Evolutionary conservation across 164 flowering plant genomes (phyloP), one percentile per base, ranked within the genome.

Genomic region (Vitis labrusca): DNA sequence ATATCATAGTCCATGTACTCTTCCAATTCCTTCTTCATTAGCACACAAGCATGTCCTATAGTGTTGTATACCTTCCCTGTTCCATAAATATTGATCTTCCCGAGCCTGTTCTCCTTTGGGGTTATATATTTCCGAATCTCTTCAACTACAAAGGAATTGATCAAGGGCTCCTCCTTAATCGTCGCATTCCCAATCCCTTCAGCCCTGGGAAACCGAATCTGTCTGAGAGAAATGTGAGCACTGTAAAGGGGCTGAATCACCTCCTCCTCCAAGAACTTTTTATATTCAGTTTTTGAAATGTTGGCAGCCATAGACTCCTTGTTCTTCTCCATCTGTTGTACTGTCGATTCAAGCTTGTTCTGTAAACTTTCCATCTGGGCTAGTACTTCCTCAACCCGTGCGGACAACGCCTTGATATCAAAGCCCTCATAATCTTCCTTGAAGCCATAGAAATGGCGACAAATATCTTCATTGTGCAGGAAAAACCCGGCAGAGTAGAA

Each of bases 1-100:
- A 95, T 83, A 48, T 93, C 98, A 70, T 95, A 93, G 55, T 88
- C 87, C 98, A 95, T 93, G 78, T 90, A 95, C 72, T 86, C 88
- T 71, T 95, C 92, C 68, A 92, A 52, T 17, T 95, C 96, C 61
- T 86, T 86, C 84, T 84, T 90, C 89, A 84, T 78, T 59, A 83
- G 60, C 9, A 89, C 92, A 76, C 98, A 92, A 2, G 91, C 80
- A 76, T 92, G 98, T 4, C 99, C 99, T 47, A 91, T 90, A 0
- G 91, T 88, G 82, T 86, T 92, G 69, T 86, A 77, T 27, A 84
- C 75, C 65, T 66, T 86, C 53, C 83, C 84, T 0, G 84, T 74
- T 44, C 90, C 90, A 67, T 87, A 92, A 3, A 90, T 78, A 64
- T 90, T 91, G 17, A 80, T 50, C 84, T 83, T 90, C 76, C 85